A percentile compares a stretch with the other conserved stretches of the same genome.
Conservation (phyloP, 768 basidiomycete genomes). For the Paxillus involutus region DNA sequence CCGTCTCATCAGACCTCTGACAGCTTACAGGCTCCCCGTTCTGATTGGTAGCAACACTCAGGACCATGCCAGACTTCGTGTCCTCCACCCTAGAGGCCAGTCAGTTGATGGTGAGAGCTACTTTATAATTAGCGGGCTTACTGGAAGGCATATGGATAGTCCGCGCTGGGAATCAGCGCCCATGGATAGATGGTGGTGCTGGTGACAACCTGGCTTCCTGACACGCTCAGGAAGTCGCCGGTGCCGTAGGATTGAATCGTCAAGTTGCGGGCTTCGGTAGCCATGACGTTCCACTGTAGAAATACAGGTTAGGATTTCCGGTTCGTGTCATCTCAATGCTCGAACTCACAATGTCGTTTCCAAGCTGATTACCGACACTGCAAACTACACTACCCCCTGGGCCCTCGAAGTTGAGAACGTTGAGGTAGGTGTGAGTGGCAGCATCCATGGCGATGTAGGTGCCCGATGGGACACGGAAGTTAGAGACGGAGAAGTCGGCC, state of each 20-base stretch:
- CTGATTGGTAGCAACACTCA: not conserved
- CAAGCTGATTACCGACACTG: slow-evolving; percentile 7
- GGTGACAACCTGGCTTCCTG: not conserved
- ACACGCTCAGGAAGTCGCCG: slow-evolving; percentile 1
- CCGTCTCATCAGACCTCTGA: not conserved
- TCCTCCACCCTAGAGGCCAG: slow-evolving; percentile 1
- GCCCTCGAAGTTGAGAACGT: not conserved
- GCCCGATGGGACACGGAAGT: slow-evolving; percentile 5
- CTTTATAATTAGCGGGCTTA: not conserved
- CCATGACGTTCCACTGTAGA: slow-evolving; percentile 6
- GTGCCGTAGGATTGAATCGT: slow-evolving; percentile 10
- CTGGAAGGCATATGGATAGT: slow-evolving; percentile 8
- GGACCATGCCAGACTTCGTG: not conserved
- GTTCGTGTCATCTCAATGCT: not conserved
- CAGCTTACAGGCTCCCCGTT: slow-evolving; percentile 2
- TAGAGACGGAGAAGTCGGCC: not conserved
- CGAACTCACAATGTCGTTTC: slow-evolving; percentile 8
- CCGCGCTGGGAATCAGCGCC: not conserved
- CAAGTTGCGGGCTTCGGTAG: slow-evolving; percentile 1
- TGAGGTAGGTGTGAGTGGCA: slow-evolving; percentile 9
- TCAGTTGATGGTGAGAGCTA: no score
- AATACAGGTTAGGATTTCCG: not conserved
- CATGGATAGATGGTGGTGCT: slow-evolving; percentile 4
- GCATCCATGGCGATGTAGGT: slow-evolving; percentile 11
- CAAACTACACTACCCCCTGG: slow-evolving; percentile 2